Conservation (phyloP, 2,329 filamentous ascomycete genomes). For the Colletotrichum sp. region DNA sequence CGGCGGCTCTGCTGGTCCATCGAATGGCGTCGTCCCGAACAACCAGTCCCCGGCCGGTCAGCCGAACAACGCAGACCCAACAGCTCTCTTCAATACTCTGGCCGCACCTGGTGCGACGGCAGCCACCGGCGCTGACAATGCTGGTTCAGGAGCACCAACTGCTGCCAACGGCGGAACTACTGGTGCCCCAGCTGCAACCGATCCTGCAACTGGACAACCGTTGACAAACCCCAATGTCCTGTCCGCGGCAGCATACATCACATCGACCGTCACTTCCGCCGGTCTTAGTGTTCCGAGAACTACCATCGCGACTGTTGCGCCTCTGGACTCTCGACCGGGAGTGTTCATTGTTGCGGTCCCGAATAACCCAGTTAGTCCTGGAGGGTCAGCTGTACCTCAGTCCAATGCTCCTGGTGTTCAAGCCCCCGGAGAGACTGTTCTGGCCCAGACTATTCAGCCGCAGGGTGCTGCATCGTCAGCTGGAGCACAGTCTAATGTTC, state of each 20-base stretch:
- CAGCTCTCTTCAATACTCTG: background rate
- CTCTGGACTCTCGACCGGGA: background rate
- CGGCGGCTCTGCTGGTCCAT: background rate
- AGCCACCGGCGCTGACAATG: fast-evolving
- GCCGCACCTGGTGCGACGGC: background rate
- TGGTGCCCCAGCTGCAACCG: background rate
- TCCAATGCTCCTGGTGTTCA: background rate
- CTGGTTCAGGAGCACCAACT: background rate
- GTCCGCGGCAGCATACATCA: background rate
- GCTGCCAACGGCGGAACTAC: background rate
- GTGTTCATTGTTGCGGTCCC: background rate
- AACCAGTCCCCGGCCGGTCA: background rate
- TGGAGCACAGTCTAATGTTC: background rate
- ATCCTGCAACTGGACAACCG: background rate
- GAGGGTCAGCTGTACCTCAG: background rate
- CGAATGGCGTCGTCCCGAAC: background rate
- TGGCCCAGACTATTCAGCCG: background rate
- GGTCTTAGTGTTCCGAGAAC: background rate
- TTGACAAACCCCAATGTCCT: background rate
- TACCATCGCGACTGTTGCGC: background rate
- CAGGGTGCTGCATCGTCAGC: background rate
- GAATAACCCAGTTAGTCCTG: background rate
- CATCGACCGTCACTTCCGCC: background rate
- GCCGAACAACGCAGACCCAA: background rate
- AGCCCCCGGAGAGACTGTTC: background rate